Evolutionary conservation across 1,284 basidiomycete species (phyloP).

Genomic region (Ganoderma boninense): DNA sequence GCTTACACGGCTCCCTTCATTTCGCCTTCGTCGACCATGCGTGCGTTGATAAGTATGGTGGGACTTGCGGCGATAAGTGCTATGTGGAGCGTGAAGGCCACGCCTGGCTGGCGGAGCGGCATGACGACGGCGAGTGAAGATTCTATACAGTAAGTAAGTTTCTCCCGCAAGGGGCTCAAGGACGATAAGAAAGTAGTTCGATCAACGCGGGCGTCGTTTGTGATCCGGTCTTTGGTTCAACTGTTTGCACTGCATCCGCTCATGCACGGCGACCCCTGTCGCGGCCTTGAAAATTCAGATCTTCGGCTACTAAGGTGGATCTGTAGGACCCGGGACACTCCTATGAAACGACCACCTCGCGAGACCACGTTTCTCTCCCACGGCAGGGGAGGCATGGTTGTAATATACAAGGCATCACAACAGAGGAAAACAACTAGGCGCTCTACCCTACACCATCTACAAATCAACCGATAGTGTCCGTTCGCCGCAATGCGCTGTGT

Average conservation of each 20-base stretch:
- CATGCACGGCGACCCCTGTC: no score
- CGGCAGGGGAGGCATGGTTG: background rate
- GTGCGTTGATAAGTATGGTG: background rate
- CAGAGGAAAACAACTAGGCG: background rate
- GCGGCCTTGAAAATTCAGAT: background rate
- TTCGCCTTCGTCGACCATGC: background rate
- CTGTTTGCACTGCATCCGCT: background rate
- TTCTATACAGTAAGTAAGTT: background rate
- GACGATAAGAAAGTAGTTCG: background rate
- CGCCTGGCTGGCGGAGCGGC: background rate
- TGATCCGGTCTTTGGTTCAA: background rate
- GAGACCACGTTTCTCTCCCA: no score
- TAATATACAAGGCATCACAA: background rate
- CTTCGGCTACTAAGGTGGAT: background rate
- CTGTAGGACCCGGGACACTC: background rate
- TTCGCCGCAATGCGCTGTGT: slow-evolving; percentile 28
- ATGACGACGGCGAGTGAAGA: background rate
- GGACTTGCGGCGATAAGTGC: background rate
- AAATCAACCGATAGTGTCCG: slow-evolving; percentile 23
- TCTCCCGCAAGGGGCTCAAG: background rate
- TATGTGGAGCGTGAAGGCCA: background rate
- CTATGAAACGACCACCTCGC: background rate
- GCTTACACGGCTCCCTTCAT: background rate
- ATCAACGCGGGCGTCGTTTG: background rate
- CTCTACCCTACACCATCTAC: background rate